Percentiles rank a stretch among this genome's conserved stretches.
Conservation (phyloP, 768 basidiomycete genomes). For the Pleurotus sapidus region DNA sequence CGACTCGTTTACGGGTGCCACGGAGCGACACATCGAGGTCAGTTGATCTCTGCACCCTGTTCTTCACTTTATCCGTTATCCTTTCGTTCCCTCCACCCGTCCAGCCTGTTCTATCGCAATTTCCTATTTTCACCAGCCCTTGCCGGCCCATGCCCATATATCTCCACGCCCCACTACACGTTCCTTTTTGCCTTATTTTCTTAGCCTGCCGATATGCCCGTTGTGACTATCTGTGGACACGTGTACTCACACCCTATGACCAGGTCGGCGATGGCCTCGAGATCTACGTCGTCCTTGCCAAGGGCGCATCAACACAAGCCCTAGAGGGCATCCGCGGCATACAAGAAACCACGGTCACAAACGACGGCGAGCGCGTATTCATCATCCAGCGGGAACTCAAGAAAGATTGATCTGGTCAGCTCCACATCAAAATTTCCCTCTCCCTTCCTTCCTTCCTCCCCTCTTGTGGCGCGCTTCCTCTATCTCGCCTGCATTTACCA, state of each 20-base stretch:
- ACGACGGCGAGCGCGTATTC: constrained; percentile 74
- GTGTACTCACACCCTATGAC: not conserved
- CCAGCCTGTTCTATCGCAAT: not conserved
- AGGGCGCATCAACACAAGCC: constrained; percentile 58
- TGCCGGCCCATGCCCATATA: no score
- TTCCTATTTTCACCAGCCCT: constrained; percentile 1
- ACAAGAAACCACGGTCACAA: constrained; percentile 59
- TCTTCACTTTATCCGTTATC: not conserved
- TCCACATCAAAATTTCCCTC: not conserved
- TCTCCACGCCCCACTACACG: no score
- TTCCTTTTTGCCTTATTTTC: constrained; percentile 9
- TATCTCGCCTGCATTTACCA: not conserved
- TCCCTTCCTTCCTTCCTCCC: not conserved
- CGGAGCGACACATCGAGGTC: constrained; percentile 97
- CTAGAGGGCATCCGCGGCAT: constrained; percentile 52
- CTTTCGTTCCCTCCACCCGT: not conserved
- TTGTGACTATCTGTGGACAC: no score
- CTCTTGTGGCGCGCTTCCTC: not conserved
- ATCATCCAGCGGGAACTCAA: constrained; percentile 77
- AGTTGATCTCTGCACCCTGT: constrained; percentile 15
- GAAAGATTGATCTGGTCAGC: constrained; percentile 54
- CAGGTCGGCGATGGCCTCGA: constrained; percentile 96
- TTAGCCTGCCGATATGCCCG: no score
- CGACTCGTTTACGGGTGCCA: constrained; percentile 96
- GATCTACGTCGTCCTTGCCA: constrained; percentile 82